Base-by-base conservation (phyloP, 1,139 yeast genomes). In the Yamadazyma pseudoaaseri region DNA sequence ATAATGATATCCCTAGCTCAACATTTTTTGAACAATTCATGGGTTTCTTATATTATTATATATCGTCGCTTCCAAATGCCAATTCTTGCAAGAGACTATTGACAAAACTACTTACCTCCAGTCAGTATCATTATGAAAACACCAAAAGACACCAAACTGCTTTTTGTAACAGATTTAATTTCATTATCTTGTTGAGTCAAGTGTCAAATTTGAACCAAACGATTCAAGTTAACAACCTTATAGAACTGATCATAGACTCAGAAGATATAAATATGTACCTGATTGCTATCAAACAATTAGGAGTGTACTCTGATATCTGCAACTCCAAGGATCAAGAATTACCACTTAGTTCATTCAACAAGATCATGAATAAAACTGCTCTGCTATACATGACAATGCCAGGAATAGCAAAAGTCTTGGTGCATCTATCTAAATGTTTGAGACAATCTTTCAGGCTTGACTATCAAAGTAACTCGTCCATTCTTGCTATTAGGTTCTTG, bases 1-100 rank as follows among this genome's bases (percentile, higher is more conserved):
- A 65, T 29, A 50, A 54, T 30, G 70, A 64, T 35, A 49, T 70
- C 3, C 70, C 72, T 0, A 51, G 48, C 7, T 43, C 49, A 2
- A 48, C 69, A 1, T 62, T 62, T 33, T 67, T 70, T 38, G 73
- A 67, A 11, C 45, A 55, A 20, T 69, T 68, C 45, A 48, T 69
- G 60, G 57, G 56, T 16, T 47, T 70, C 15, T 38, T 68, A 8
- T 65, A 64, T 43, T 49, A 47, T 26, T 65, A 58, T 41, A 50
- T 62, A 3, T 63, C 70, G 0, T 55, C 56, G 3, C 43, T 66
- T 16, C 42, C 53, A 5, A 56, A 55, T 22, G 56, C 56, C 16
- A 20, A 11, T 10, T 20, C 36, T 13, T 27, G 27, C 16, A 68
- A 67, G 33, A 50, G 62, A 32, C 47, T 69, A 13, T 54, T 63